Conservation (phyloP, 306 rosid genomes). For the Abrus precatorius region DNA sequence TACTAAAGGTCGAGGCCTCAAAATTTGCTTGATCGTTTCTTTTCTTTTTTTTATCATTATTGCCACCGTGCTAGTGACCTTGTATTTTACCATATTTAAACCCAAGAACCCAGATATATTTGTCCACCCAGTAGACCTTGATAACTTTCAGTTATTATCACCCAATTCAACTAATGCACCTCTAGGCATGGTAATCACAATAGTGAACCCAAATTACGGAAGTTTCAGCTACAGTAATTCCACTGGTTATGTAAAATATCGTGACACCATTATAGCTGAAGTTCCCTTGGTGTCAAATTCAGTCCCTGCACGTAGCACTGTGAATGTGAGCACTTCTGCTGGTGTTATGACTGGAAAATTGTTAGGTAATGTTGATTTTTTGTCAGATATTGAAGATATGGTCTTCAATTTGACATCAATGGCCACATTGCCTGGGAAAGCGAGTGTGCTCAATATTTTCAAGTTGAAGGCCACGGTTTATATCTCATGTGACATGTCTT, state of each 20-base stretch:
- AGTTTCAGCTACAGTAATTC: constrained; percentile 37
- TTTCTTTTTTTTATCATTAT: constrained; percentile 44
- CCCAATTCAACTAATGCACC: constrained; percentile 28
- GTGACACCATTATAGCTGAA: constrained; percentile 31
- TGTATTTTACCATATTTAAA: constrained; percentile 58
- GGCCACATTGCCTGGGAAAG: constrained; percentile 55
- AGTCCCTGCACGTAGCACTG: constrained; percentile 41
- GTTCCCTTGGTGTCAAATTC: constrained; percentile 8
- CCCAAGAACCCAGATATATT: constrained; percentile 53
- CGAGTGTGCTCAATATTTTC: constrained; percentile 51
- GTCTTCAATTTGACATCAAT: constrained; percentile 51
- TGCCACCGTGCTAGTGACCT: constrained; percentile 25
- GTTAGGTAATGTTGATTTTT: neutral
- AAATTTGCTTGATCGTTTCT: constrained; percentile 41
- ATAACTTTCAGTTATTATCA: constrained; percentile 16
- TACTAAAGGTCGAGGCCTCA: constrained; percentile 38
- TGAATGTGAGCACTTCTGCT: constrained; percentile 36
- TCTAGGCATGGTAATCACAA: constrained; percentile 48
- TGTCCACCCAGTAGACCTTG: constrained; percentile 43
- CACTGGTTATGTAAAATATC: constrained; percentile 42
- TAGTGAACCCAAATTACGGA: constrained; percentile 57
- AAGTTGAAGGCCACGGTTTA: constrained; percentile 52
- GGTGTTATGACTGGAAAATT: constrained; percentile 36
- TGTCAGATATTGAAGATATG: constrained; percentile 29
- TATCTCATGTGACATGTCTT: constrained; percentile 50